Evolutionary conservation across 768 basidiomycete genomes (phyloP).

Genomic region (Kwoniella bestiolae): DNA sequence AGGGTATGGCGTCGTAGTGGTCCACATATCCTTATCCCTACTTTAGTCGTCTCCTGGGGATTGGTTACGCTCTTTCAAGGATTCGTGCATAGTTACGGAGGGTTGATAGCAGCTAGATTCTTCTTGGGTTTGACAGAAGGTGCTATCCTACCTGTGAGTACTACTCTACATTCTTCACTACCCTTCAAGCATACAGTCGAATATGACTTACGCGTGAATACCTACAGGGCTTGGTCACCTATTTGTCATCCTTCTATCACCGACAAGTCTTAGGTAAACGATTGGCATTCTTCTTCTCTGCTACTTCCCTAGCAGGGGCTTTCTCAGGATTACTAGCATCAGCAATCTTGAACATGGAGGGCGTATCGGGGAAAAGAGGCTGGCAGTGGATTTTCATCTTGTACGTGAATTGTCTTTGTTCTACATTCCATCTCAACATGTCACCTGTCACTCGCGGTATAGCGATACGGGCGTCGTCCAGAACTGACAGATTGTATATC

Average conservation of each 20-base stretch:
- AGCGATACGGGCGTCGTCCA: too few relatives aligned
- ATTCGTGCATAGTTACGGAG: conserved; percentile 38
- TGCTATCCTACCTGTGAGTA: conserved; percentile 46
- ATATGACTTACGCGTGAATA: too few relatives aligned
- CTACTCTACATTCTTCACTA: neutral
- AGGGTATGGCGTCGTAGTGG: conserved; percentile 57
- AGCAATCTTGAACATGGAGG: conserved; percentile 50
- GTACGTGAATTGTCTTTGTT: conserved; percentile 18
- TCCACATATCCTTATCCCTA: conserved; percentile 67
- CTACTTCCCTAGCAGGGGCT: conserved; percentile 47
- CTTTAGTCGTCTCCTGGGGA: conserved; percentile 72
- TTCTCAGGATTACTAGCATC: conserved; percentile 60
- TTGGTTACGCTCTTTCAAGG: conserved; percentile 67
- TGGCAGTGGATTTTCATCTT: conserved; percentile 50
- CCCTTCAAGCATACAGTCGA: too few relatives aligned
- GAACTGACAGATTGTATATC: too few relatives aligned
- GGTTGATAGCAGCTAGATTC: conserved; percentile 46
- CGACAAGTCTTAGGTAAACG: conserved; percentile 47
- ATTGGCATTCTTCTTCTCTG: conserved; percentile 50
- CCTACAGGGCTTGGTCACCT: conserved; percentile 45
- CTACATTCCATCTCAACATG: too few relatives aligned
- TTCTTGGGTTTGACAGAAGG: conserved; percentile 48
- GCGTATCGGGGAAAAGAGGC: conserved; percentile 56
- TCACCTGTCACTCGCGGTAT: too few relatives aligned
- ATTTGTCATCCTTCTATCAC: conserved; percentile 44